Conservation (phyloP, 2,329 filamentous ascomycete species). For the Bipolaris bicolor region DNA sequence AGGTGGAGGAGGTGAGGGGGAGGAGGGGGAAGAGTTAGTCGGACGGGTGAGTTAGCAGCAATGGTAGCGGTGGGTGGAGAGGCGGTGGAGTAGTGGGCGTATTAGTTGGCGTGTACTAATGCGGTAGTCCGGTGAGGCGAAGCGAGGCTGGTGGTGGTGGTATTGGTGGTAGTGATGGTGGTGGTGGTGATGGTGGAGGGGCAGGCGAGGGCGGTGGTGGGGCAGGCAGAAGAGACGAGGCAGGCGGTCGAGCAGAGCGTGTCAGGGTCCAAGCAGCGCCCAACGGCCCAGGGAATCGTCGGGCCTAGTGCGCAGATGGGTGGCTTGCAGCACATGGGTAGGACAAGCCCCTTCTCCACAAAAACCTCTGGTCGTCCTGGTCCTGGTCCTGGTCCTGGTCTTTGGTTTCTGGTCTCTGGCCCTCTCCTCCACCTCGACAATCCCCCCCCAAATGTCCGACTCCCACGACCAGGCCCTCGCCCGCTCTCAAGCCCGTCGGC, state of each 20-base stretch:
- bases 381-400: no score
- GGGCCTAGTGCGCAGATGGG: conserved; percentile 4
- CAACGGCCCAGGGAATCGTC: background rate
- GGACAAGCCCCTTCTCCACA: conserved; percentile 13
- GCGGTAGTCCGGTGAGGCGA: no score
- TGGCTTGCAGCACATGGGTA: conserved; percentile 8
- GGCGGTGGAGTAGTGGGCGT: background rate
- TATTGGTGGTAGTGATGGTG: background rate
- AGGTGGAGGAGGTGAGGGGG: background rate
- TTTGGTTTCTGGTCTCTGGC: no score
- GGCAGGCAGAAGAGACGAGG: background rate
- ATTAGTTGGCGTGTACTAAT: no score
- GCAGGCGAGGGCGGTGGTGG: background rate
- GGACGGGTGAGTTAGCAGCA: no score
- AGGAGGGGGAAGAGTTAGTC: background rate
- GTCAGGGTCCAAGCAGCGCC: background rate
- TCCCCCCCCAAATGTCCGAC: conserved; percentile 16
- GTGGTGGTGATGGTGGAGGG: background rate
- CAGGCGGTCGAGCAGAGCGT: background rate
- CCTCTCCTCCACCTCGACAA: conserved; percentile 3
- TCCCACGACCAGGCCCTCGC: conserved; percentile 17
- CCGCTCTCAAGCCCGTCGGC: conserved; percentile 20
- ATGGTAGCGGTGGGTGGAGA: background rate
- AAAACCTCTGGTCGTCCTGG: conserved; percentile 1
- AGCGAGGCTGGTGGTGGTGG: background rate